phyloP scores from a whole-genome alignment of 2,329 filamentous ascomycete genomes.

The Xenosphaeropsis pyriputrescens region DNA sequence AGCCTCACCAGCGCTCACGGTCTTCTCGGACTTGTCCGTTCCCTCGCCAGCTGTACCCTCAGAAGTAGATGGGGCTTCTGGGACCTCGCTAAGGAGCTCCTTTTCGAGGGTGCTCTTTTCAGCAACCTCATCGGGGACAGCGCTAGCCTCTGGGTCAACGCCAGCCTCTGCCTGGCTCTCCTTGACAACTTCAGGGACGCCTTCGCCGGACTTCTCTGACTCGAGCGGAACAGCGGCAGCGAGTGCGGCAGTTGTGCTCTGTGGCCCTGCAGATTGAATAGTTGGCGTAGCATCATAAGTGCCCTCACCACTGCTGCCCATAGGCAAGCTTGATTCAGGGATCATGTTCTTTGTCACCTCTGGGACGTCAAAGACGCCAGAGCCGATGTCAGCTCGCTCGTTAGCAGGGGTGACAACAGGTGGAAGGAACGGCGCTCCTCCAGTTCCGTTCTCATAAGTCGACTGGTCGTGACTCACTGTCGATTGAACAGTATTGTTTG shows the following conservation, averaged over 20 bases:
- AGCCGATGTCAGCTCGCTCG: conserved; percentile 16
- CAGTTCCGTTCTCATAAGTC: conserved; percentile 71
- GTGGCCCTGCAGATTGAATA: conserved; percentile 34
- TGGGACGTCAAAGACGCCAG: conserved; percentile 32
- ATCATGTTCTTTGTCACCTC: conserved; percentile 50
- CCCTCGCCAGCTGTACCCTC: conserved; percentile 37
- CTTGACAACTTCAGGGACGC: conserved; percentile 49
- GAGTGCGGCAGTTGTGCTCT: conserved; percentile 24
- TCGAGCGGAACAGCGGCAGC: conserved; percentile 27
- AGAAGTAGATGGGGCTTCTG: conserved; percentile 40
- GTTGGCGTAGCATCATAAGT: conserved; percentile 34
- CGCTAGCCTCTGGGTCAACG: conserved; percentile 52
- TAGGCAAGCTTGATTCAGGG: conserved; percentile 70
- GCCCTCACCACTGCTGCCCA: conserved; percentile 27
- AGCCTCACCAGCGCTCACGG: conserved; percentile 25
- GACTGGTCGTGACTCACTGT: conserved; percentile 69
- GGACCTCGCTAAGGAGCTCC: conserved; percentile 54
- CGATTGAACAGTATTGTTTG: conserved; percentile 50
- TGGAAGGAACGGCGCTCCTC: conserved; percentile 14
- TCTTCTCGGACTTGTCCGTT: conserved; percentile 35
- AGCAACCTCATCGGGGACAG: conserved; percentile 45
- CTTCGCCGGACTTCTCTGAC: conserved; percentile 9
- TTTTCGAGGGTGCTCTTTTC: conserved; percentile 60
- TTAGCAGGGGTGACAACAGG: conserved; percentile 25
- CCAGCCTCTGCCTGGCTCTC: conserved; percentile 57